Evolutionary conservation across 1,139 yeast genomes (phyloP), one percentile per base, ranked within the genome.

Genomic region (Geotrichum siamense): DNA sequence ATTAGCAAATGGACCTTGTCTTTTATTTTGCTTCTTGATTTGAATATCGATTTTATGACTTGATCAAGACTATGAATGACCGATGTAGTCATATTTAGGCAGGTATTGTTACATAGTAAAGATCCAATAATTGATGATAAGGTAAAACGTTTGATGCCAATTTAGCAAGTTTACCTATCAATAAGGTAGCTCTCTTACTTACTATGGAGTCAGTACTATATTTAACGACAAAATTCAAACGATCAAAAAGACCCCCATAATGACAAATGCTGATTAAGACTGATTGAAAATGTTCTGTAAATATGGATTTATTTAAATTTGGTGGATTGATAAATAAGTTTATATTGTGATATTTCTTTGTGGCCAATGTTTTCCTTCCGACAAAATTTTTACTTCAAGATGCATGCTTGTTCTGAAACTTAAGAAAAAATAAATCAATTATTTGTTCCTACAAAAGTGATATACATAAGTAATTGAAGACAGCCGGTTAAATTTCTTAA

Each of bases 1-100:
- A 54, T 78, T 82, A 45, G 76, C 62, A 20, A 91, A 64, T 0
- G 96, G 95, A 0, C 96, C 96, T 52, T 76, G 82, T 49, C 87
- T 74, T 10, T 33, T 16, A 13, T 19, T 26, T 34, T n/a, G 15
- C 12, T 25, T 26, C 31, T 27, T 34, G 41, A 35, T 34, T 33
- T 34, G 20, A 29, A 25, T 12, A 72, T 57, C 41, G 58, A 67
- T 31, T 70, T 59, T 2, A 75, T 65, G 1, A 73, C 64, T 41
- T 65, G 70, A 27, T 74, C 78, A 39, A 76, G 63, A 47, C 70
- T 71, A 51, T 66, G 69, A 5, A 70, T 56, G 9, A 65, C 65
- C 21, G 64, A 51, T 2, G 59, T 53, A 5, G 46, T 39, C 2
- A 28, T 33, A 3, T n/a, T n/a, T n/a, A n/a, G n/a, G n/a, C n/a